Conservation (phyloP, 2,329 filamentous ascomycete genomes). For the Emergomyces pasteurianus region DNA sequence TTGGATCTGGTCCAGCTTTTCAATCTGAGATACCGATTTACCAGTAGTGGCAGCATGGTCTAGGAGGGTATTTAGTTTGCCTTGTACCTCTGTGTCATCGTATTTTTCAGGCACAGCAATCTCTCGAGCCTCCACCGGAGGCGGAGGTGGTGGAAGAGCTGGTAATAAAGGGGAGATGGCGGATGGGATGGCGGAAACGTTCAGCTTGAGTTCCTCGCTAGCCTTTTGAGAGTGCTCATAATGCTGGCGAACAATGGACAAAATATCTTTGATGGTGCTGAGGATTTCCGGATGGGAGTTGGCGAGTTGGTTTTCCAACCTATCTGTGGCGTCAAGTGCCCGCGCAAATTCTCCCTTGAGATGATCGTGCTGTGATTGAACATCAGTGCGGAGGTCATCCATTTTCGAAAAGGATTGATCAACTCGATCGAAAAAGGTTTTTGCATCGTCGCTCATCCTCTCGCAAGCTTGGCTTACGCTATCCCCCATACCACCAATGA, state of each 20-base stretch:
- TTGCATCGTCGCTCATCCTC: slow-evolving; percentile 76
- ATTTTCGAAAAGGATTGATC: slow-evolving; percentile 65
- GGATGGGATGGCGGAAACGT: slow-evolving; percentile 37
- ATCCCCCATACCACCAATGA: slow-evolving; percentile 73
- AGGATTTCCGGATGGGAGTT: slow-evolving; percentile 85
- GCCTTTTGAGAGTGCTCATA: slow-evolving; percentile 74
- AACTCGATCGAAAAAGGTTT: slow-evolving; percentile 71
- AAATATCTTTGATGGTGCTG: slow-evolving; percentile 73
- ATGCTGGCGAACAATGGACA: slow-evolving; percentile 70
- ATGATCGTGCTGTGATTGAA: slow-evolving; percentile 64
- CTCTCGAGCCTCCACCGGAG: slow-evolving; percentile 14
- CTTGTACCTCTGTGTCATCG: slow-evolving; percentile 46
- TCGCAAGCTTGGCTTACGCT: slow-evolving; percentile 73
- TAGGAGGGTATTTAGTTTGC: slow-evolving; percentile 44
- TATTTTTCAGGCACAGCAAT: slow-evolving; percentile 37
- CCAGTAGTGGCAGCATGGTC: slow-evolving; percentile 45
- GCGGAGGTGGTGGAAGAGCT: slow-evolving; percentile 29
- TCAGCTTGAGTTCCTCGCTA: slow-evolving; percentile 48
- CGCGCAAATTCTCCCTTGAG: slow-evolving; percentile 73
- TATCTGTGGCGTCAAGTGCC: slow-evolving; percentile 59
- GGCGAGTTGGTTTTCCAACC: slow-evolving; percentile 63
- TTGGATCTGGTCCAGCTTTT: slow-evolving; percentile 79
- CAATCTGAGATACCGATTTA: slow-evolving; percentile 62
- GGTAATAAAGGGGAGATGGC: slow-evolving; percentile 48
- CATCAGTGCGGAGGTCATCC: slow-evolving; percentile 58